These are phyloP conservation scores for Lichenothelia convexa DNA, from an alignment of 495 filamentous ascomycete genomes.

Conservation along the genomic window DNA sequence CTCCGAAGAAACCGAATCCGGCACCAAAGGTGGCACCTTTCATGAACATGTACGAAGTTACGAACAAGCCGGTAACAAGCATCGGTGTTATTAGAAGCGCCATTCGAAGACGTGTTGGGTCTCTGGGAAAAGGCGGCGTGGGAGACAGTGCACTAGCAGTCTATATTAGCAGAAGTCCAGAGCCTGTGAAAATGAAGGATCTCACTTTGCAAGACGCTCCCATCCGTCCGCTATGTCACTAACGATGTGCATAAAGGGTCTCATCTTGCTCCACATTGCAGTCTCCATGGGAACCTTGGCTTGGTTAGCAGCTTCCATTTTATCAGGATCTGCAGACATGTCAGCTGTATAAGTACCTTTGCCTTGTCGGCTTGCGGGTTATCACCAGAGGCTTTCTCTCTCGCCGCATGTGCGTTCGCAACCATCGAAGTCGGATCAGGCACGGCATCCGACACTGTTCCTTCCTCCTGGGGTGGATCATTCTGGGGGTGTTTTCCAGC, in stretches of 20 bases:
- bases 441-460: conserved; percentile 20
- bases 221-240: conserved; percentile 60
- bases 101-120: conserved; percentile 43
- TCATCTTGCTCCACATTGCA: conserved; percentile 56
- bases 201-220: conserved; percentile 64
- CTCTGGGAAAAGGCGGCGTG: conserved; percentile 53
- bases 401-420: conserved; percentile 36
- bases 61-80: conserved; percentile 38
- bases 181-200: conserved; percentile 1
- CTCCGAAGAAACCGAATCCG: conserved; percentile 64
- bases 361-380: conserved; percentile 48
- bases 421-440: conserved; percentile 45
- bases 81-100: conserved; percentile 40
- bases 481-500: conserved; percentile 41
- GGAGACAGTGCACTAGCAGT: conserved; percentile 48
- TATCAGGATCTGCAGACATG: no score
- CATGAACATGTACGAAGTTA: conserved; percentile 54
- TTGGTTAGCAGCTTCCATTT: no score
- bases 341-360: no score
- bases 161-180: conserved; percentile 2
- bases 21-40: conserved; percentile 46
- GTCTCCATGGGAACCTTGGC: conserved; percentile 65
- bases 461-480: conserved; percentile 14
- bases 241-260: conserved; percentile 59
- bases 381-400: conserved; percentile 30